A percentile compares a stretch with the other conserved stretches of the same genome.
Conservation (phyloP, 2,329 filamentous ascomycete genomes). For the Sporothrix luriei region DNA sequence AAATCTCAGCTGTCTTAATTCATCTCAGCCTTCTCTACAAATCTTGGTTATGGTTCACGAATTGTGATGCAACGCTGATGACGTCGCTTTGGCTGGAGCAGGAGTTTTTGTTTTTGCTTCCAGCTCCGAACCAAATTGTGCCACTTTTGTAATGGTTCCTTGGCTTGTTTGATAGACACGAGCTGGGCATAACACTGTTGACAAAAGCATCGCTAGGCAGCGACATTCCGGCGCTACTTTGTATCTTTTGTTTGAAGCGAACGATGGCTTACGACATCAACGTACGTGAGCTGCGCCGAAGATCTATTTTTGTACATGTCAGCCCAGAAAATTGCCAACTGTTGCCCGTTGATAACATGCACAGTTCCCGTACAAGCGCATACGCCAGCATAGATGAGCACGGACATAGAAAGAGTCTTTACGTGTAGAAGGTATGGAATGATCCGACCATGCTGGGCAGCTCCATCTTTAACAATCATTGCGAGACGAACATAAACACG, state of each 20-base stretch:
- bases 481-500: background rate
- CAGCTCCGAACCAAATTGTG: background rate
- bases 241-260: background rate
- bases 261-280: background rate
- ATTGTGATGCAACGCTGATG: slow-evolving; percentile 21
- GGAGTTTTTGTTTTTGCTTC: slow-evolving; percentile 16
- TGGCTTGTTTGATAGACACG: background rate
- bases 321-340: background rate
- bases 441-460: background rate
- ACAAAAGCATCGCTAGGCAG: slow-evolving; percentile 1
- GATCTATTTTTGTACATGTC: background rate
- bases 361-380: background rate
- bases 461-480: background rate
- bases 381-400: background rate
- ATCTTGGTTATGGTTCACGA: too few species aligned
- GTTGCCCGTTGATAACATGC: background rate
- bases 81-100: background rate
- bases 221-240: background rate
- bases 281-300: background rate
- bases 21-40: too few species aligned
- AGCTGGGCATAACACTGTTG: background rate
- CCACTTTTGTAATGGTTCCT: too few species aligned
- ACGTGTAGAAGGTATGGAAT: background rate
- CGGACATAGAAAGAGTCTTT: background rate
- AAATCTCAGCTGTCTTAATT: too few species aligned